Percentiles rank a stretch among this genome's conserved stretches.
Evolutionary conservation across 176 grass and related monocot species (phyloP).

Genomic region (Oryza australiensis): DNA sequence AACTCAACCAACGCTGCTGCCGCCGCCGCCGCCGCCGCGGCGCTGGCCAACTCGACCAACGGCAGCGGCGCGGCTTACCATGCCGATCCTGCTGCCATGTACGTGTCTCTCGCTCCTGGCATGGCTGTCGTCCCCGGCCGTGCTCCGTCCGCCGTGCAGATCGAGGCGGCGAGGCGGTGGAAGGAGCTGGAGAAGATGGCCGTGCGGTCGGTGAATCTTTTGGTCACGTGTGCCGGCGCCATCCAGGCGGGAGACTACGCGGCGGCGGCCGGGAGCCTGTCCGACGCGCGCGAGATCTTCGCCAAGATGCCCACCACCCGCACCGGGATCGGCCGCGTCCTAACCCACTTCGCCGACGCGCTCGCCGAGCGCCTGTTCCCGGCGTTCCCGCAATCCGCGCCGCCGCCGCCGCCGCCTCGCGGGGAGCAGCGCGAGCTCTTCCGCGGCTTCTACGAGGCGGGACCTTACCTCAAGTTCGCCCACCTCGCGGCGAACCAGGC

Average conservation of each 20-base stretch:
- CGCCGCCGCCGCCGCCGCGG: neutral
- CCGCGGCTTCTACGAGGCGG: slow-evolving; percentile 63
- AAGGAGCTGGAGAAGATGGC: slow-evolving; percentile 36
- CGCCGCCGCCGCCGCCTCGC: neutral
- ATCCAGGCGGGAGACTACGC: slow-evolving; percentile 51
- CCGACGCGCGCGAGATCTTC: slow-evolving; percentile 39
- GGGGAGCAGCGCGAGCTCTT: slow-evolving; percentile 23
- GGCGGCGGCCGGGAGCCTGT: slow-evolving; percentile 21
- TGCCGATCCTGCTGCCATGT: neutral
- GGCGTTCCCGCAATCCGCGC: neutral
- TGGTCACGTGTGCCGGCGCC: slow-evolving; percentile 54
- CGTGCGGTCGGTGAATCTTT: slow-evolving; percentile 44
- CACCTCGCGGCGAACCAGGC: slow-evolving; percentile 70
- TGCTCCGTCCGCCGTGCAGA: neutral
- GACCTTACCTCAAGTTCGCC: slow-evolving; percentile 74
- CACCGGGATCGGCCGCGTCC: slow-evolving; percentile 64
- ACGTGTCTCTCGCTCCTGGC: neutral
- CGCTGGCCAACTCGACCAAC: neutral
- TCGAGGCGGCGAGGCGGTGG: neutral
- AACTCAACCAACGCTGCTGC: neutral
- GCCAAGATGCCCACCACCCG: slow-evolving; percentile 34
- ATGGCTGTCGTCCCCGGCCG: neutral
- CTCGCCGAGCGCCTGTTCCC: slow-evolving; percentile 55
- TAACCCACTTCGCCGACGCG: slow-evolving; percentile 63
- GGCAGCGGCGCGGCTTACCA: neutral